Percentiles rank a stretch among this genome's conserved stretches.
Conservation (phyloP, 805 yeast genomes). For the Komagataella pseudopastoris region DNA sequence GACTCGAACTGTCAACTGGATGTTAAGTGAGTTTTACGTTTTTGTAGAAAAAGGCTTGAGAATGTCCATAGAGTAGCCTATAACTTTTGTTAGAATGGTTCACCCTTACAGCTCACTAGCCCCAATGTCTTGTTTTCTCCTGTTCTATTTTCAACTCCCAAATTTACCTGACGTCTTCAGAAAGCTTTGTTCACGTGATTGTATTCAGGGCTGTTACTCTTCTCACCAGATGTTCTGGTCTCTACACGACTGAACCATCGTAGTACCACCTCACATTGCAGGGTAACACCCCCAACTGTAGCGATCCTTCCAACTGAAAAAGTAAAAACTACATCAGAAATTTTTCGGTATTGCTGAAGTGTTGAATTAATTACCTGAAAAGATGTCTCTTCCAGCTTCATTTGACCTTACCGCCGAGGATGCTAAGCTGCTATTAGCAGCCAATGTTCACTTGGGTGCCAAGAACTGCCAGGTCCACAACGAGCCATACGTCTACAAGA, state of each 20-base stretch:
- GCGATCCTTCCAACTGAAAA: background rate
- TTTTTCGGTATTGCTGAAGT: conserved; percentile 1
- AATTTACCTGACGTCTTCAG: background rate
- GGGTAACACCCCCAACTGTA: background rate
- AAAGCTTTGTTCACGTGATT: background rate
- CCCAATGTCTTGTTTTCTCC: background rate
- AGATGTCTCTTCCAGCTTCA: conserved; percentile 77
- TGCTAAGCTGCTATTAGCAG: conserved; percentile 98
- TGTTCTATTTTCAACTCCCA: too few species aligned
- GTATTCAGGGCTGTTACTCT: background rate
- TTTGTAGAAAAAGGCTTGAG: too few species aligned
- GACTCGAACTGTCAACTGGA: background rate
- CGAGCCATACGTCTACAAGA: conserved; percentile 92
- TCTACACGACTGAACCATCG: background rate
- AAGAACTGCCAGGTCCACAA: conserved; percentile 99
- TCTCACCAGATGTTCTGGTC: background rate
- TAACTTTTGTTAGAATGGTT: background rate
- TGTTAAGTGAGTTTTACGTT: too few species aligned
- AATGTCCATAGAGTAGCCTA: background rate
- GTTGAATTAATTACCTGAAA: conserved; percentile 2
- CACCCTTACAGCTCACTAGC: background rate
- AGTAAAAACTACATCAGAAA: background rate
- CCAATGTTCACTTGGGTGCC: conserved; percentile 98
- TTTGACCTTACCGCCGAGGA: conserved; percentile 94
- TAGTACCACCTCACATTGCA: background rate